These are phyloP conservation scores for Chiua virens DNA, from an alignment of 768 basidiomycete species.

Conservation along the genomic window DNA sequence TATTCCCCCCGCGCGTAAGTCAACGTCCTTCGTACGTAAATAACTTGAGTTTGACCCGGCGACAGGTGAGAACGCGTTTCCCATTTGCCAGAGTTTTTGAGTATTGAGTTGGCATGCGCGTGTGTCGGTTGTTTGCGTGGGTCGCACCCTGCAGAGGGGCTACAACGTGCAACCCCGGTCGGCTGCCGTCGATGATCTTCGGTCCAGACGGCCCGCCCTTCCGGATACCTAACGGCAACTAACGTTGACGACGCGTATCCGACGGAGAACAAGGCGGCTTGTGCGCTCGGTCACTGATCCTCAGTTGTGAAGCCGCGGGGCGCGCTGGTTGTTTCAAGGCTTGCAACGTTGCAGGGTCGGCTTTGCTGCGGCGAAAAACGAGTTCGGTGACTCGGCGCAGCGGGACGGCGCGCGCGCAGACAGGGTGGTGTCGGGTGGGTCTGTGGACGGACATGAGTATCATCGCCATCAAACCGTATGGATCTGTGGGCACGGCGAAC, in stretches of 20 bases:
- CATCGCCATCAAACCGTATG: too few species aligned
- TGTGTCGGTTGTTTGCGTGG: too few species aligned
- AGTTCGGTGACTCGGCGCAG: slow-evolving; percentile 17
- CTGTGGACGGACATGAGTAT: too few species aligned
- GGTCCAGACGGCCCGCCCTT: slow-evolving; percentile 7
- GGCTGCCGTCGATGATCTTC: neutral
- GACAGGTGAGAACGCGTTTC: slow-evolving; percentile 24
- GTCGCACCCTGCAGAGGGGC: too few species aligned
- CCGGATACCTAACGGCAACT: slow-evolving; percentile 8
- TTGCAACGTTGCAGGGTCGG: slow-evolving; percentile 19
- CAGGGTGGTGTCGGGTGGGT: slow-evolving; percentile 6
- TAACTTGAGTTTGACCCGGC: slow-evolving; percentile 5
- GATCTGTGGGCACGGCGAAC: too few species aligned
- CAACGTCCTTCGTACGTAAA: slow-evolving; percentile 26
- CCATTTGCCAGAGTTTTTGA: slow-evolving; percentile 10
- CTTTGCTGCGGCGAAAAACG: slow-evolving; percentile 22
- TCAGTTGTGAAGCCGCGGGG: slow-evolving; percentile 23
- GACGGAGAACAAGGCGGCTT: neutral
- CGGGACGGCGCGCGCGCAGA: neutral
- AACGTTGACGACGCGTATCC: slow-evolving; percentile 1
- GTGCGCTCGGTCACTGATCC: neutral
- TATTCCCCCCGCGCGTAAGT: slow-evolving; percentile 5
- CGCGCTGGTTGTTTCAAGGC: slow-evolving; percentile 16
- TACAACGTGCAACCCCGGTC: too few species aligned
- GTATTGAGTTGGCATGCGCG: slow-evolving; percentile 16